Evolutionary conservation across 169 alveolate genomes (phyloP).

Genomic region (Perkinsus chesapeaki): DNA sequence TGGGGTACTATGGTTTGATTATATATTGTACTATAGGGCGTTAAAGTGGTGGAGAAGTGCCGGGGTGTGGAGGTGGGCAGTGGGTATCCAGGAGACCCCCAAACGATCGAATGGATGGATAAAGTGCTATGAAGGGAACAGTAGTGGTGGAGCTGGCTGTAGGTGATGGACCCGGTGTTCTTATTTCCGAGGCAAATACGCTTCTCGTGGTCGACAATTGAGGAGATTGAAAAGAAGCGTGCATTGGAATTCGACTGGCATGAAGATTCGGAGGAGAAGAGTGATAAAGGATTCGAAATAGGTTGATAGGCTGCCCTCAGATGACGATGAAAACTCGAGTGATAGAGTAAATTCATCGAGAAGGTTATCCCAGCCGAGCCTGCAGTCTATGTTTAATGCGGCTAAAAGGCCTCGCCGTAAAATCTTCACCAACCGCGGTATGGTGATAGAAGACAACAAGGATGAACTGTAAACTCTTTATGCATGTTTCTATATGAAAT

Average conservation of each 20-base stretch:
- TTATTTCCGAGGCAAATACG: not conserved
- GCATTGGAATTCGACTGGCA: not conserved
- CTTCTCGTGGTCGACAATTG: constrained; percentile 5
- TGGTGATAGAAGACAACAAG: not conserved
- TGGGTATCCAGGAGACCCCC: constrained; percentile 10
- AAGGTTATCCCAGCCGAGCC: not conserved
- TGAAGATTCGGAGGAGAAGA: not conserved
- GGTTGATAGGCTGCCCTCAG: not conserved
- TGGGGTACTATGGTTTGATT: not conserved
- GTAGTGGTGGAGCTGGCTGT: not conserved
- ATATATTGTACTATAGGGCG: not conserved
- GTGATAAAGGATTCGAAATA: not conserved
- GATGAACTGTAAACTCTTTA: not conserved
- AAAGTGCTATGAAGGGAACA: not conserved
- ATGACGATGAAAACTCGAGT: not conserved
- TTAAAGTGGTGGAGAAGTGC: not conserved
- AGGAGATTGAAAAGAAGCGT: constrained; percentile 9
- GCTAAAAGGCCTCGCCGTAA: not conserved
- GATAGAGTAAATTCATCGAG: not conserved
- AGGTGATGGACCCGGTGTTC: not conserved
- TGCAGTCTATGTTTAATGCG: not conserved
- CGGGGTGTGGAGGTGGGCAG: not conserved
- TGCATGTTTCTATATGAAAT: not conserved
- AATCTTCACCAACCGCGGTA: not conserved
- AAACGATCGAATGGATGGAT: constrained; percentile 5